Evolutionary conservation across 495 filamentous ascomycete genomes (phyloP).

Genomic region (Articulospora tetracladia): DNA sequence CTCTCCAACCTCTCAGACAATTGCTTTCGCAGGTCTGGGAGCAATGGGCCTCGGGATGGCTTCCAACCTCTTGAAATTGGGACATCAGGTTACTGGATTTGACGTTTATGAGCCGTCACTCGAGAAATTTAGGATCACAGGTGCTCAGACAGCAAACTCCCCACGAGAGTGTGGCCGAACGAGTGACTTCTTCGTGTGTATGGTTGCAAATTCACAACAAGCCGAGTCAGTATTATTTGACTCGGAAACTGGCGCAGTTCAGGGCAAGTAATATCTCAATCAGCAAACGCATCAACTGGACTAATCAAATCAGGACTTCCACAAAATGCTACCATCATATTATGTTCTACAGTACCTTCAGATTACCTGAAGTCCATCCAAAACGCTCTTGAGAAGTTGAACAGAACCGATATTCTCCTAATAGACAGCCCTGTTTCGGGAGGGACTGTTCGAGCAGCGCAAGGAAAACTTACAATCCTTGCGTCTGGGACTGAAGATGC

Average conservation of each 20-base stretch:
- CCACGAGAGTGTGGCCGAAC: conserved; percentile 59
- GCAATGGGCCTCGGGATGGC: conserved; percentile 89
- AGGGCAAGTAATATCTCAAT: conserved; percentile 9
- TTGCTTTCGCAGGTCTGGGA: conserved; percentile 77
- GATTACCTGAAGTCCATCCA: conserved; percentile 60
- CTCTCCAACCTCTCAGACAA: conserved; percentile 19
- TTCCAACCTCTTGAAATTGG: conserved; percentile 65
- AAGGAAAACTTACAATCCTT: conserved; percentile 78
- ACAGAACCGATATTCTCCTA: conserved; percentile 60
- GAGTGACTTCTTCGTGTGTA: conserved; percentile 61
- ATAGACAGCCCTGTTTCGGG: conserved; percentile 76
- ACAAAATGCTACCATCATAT: conserved; percentile 56
- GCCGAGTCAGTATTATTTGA: conserved; percentile 64
- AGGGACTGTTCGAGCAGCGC: conserved; percentile 64
- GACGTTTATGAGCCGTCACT: conserved; percentile 69
- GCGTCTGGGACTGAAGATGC: conserved; percentile 55
- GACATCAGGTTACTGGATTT: conserved; percentile 67
- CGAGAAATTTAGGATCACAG: conserved; percentile 60
- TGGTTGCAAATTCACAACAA: conserved; percentile 74
- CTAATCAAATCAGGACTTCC: conserved; percentile 39
- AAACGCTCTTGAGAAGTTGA: conserved; percentile 44
- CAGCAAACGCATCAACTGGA: background rate
- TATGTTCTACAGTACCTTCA: conserved; percentile 73
- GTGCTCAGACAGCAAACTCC: conserved; percentile 56
- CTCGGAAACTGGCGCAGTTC: conserved; percentile 50